Percentiles rank a stretch among this genome's conserved stretches.
phyloP scores from a whole-genome alignment of 1,139 yeast genomes.

The Scheffersomyces insectosa region DNA sequence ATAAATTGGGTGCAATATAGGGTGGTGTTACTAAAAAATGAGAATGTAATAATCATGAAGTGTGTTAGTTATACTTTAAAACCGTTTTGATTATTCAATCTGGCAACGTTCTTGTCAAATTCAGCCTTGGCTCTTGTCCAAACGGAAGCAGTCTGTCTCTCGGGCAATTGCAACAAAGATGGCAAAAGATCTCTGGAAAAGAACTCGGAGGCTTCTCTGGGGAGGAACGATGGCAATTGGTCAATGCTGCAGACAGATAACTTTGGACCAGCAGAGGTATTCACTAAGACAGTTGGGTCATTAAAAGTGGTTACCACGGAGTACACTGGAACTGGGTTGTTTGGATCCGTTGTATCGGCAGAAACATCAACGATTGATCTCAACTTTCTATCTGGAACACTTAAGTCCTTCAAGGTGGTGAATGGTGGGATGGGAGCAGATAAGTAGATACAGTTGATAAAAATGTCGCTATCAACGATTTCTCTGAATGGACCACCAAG shows the following conservation, averaged over 20 bases:
- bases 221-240: conserved; percentile 20
- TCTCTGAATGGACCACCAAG: conserved; percentile 19
- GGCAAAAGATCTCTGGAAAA: conserved; percentile 19
- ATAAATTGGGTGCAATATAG: too few relatives aligned
- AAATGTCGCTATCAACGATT: conserved; percentile 16
- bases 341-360: conserved; percentile 21
- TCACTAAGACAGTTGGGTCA: conserved; percentile 17
- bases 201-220: conserved; percentile 19
- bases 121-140: conserved; percentile 17
- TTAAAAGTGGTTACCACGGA: conserved; percentile 17
- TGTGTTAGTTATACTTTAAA: background rate
- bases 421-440: conserved; percentile 19
- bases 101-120: conserved; percentile 16
- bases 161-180: conserved; percentile 16
- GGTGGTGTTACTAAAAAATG: too few relatives aligned
- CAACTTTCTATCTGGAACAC: conserved; percentile 14
- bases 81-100: conserved; percentile 6
- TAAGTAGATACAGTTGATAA: conserved; percentile 20
- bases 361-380: conserved; percentile 18
- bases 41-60: too few relatives aligned
- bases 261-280: conserved; percentile 17
- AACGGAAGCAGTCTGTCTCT: conserved; percentile 17
- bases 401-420: conserved; percentile 13
- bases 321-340: conserved; percentile 20
- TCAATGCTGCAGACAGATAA: conserved; percentile 19